Evolutionary conservation across 345 rosid genomes (phyloP), one percentile per base, ranked within the genome.

Genomic region (Eucalyptus erythrocorys): DNA sequence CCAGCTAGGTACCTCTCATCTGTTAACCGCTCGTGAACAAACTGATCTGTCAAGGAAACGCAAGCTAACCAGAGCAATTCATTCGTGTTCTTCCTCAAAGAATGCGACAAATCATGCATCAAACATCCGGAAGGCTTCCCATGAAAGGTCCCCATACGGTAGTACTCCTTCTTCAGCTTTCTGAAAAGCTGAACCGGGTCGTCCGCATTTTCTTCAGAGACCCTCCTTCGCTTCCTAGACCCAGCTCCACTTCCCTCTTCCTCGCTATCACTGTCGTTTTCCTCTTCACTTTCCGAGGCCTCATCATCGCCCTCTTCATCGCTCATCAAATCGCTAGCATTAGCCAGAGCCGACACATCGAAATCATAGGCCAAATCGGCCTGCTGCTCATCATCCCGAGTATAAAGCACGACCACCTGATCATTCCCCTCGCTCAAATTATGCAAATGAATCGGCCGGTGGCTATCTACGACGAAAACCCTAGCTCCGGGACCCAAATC

Each of bases 51-150:
- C 88, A 97, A 91, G 2, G 99, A 95, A 90, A 98, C 96, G 90
- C 99, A 98, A 91, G 99, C 98, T 89, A 98, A 87, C 99, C 99
- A 98, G 24, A 98, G 94, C 92, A 98, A 92, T 93, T 98, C 99
- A 57, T 97, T 97, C 1, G 99, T 95, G 91, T 96, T 98, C 94
- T 95, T 97, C 94, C 97, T 94, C 91, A 95, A 86, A 48, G 91
- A 88, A 90, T 98, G 96, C 1, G 99, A 95, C 55, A 98, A 90
- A 84, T 97, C 98, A 90, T 95, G 95, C 95, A 96, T 91, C 93
- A 97, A 92, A 34, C 96, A 94, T 16, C 99, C 99, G 2, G 99
- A 98, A 50, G 99, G 97, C 91, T 96, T 97, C 47, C 99, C 99
- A 90, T 97, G 99, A 85, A 97, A 97, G 40, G 97, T 97, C 71